phyloP scores from a whole-genome alignment of 345 rosid genomes.

The Populus alba region DNA sequence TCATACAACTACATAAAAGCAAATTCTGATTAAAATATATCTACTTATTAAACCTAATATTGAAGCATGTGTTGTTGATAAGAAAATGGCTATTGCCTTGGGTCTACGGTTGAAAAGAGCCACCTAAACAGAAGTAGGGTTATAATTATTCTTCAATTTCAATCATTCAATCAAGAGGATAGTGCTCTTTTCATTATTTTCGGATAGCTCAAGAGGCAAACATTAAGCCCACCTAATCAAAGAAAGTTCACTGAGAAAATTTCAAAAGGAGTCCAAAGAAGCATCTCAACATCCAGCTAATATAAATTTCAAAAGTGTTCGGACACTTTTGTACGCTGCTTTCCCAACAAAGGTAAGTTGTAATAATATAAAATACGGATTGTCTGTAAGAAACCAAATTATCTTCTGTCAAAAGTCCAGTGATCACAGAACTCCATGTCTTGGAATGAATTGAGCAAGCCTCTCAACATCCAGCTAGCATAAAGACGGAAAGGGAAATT shows the following conservation, averaged over 20 bases:
- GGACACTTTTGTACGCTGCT: conserved; percentile 40
- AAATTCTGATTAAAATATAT: background rate
- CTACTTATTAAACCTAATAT: background rate
- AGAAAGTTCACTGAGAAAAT: conserved; percentile 8
- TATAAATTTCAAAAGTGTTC: no score
- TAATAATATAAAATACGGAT: conserved; percentile 3
- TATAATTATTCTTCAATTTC: conserved; percentile 23
- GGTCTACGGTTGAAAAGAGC: conserved; percentile 20
- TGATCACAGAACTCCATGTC: background rate
- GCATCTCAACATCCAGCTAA: no score
- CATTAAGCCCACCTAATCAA: conserved; percentile 5
- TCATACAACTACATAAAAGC: background rate
- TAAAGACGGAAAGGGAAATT: background rate
- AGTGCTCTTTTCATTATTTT: conserved; percentile 17
- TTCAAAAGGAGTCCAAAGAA: conserved; percentile 30
- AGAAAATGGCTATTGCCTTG: background rate
- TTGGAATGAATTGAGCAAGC: background rate
- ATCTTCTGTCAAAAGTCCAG: background rate
- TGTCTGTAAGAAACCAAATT: conserved; percentile 7
- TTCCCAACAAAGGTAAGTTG: conserved; percentile 38
- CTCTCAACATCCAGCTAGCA: background rate
- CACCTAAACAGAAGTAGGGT: conserved; percentile 18
- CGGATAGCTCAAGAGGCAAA: conserved; percentile 17
- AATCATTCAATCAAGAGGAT: conserved; percentile 61
- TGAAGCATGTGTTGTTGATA: conserved; percentile 9